Evolutionary conservation across 257 asterid genomes (phyloP).

Genomic region (Forsythia viridissima): DNA sequence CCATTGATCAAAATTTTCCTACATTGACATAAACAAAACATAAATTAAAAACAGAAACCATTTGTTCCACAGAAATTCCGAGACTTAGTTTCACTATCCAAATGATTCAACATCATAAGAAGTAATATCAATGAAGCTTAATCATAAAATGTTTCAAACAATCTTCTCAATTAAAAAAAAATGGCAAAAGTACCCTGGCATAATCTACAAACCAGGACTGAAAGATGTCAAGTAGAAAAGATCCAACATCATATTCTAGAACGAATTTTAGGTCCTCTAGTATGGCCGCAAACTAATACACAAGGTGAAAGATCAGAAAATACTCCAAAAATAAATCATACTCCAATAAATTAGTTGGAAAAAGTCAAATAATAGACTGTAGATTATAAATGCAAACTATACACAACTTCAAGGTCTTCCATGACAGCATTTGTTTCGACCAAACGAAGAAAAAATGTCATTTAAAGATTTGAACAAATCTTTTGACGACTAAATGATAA

Average conservation of each 20-base stretch:
- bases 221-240: no score
- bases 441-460: slow-evolving; percentile 8
- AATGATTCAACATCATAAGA: background rate
- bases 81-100: background rate
- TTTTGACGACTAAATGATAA: background rate
- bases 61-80: background rate
- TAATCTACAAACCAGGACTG: no score
- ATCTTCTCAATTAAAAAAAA: background rate
- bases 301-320: background rate
- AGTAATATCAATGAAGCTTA: background rate
- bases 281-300: no score
- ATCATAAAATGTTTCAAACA: background rate
- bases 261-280: no score
- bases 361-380: background rate
- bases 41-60: background rate
- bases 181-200: no score
- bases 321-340: background rate
- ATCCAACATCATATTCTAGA: no score
- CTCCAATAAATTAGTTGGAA: background rate
- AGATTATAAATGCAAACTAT: background rate
- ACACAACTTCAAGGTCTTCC: background rate
- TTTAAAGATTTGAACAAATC: background rate
- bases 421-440: background rate
- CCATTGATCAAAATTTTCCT: background rate
- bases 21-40: background rate